Base-by-base conservation (phyloP, 2,329 filamentous ascomycete species). In the Xylariaceae sp. region DNA sequence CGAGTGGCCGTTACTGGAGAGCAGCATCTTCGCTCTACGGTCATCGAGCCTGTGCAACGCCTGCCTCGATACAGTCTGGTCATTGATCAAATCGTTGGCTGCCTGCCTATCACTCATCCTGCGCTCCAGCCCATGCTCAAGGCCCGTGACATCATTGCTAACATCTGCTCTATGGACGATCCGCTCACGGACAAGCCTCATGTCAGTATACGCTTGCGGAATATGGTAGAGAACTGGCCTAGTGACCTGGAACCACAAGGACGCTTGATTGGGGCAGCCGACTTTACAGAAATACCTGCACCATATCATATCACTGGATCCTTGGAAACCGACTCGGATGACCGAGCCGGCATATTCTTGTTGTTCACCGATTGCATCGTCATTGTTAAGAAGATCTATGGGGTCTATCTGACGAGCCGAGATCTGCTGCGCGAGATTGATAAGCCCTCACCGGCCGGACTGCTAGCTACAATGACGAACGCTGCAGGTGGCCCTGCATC, bases 41-140 rank as follows among this genome's bases (percentile, higher is more conserved):
- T 98, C 41, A 98, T 98, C 61, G 93, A 98, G 64, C 93, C 93
- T 2, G 90, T 98, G 1, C 93, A 98, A 64, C 79, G 93, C 39
- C 75, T 98, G 39, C 93, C 93, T 19, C 84, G 93, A 19, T 98
- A 98, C 67, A 96, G 89, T 57, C 73, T 98, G 28, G 85, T 97
- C 59, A 97, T 98, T 54, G 93, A 98, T 67, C 90, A 94, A 57
- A 96, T 98, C 58, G 79, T 93, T 36, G 82, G 84, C 51, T 89
- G 86, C 46, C 76, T 97, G 15, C 90, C 91, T 4, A 79, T 90
- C 38, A 82, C 86, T 8, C 90, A 97, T 60, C 87, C 89, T 3
- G 90, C 90, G 1, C 74, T 95, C 39, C 84, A 86, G 51, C 75
- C 78, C 3, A 83, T 98, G 66, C 77, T 96, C 32, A 90, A 89